Base-by-base conservation (phyloP, 805 yeast species). In the Candida railenensis region DNA sequence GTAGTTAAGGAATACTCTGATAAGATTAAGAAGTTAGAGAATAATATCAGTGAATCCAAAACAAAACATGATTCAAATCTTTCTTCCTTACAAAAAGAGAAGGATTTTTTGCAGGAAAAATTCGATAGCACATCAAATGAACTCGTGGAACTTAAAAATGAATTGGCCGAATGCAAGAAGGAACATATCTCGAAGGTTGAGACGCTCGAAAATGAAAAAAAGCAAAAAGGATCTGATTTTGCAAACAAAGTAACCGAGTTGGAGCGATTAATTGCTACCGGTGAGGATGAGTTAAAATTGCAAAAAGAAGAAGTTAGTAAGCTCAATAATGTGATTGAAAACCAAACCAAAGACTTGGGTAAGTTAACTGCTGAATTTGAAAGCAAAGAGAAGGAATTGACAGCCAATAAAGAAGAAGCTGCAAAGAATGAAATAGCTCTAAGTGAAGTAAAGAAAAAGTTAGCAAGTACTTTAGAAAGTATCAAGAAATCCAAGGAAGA, bases 1-100 rank as follows among this genome's bases (percentile, higher is more conserved):
- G 65, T 75, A 0, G 65, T 78, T 0, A 69, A 74, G 50, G 80
- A 78, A 46, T 79, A 78, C 51, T 65, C 75, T 9, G 75, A 71
- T 25, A 76, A 72, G 53, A 69, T 79, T 7, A 62, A 67, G 14
- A 53, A 50, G 7, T 54, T 81, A 14, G 85, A 81, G 48, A 69
- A 61, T 4, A 55, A 61, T 3, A 32, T 63, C 3, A 5, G 46
- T 3, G 37, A 46, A 1, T 42, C 55, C 1, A 56, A 58, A 34
- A 44, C 42, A 9, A 47, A 42, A 3, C 56, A 51, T 46, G 50
- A 52, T 14, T 16, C 32, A 7, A 51, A 52, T 37, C 3, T 48
- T 9, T 21, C 4, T 3, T 37, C 7, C 37, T 28, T n/a, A 38
- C 45, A 9, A 34, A 37, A 3, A 30, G 33, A 18, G 54, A 53